Conservation (phyloP, 495 filamentous ascomycete species). For the Penicillium daleae region DNA sequence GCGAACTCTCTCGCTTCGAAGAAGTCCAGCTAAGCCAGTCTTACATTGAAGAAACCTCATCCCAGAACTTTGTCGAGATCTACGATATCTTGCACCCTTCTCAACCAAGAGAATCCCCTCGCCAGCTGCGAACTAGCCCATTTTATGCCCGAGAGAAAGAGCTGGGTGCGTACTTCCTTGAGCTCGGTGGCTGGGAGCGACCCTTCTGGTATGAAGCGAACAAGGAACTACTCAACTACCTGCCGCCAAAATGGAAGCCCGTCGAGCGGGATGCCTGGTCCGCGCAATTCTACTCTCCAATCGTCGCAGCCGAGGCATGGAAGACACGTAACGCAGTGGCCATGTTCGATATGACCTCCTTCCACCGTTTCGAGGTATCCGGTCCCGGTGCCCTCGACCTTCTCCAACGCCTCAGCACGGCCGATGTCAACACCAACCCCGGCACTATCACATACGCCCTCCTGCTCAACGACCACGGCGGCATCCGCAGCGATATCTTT, state of each 20-base stretch:
- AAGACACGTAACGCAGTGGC: constrained; percentile 55
- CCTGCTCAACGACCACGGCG: constrained; percentile 45
- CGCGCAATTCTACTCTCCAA: constrained; percentile 48
- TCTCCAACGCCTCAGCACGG: constrained; percentile 50
- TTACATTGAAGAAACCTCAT: constrained; percentile 51
- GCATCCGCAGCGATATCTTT: constrained; percentile 47
- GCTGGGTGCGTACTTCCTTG: constrained; percentile 53
- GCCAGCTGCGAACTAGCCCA: constrained; percentile 50
- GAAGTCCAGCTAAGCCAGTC: constrained; percentile 46
- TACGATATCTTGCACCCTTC: constrained; percentile 58
- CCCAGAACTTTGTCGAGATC: constrained; percentile 56
- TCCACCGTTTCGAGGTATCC: constrained; percentile 50
- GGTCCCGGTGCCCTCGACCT: constrained; percentile 50
- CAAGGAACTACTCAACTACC: constrained; percentile 39
- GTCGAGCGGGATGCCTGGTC: constrained; percentile 53
- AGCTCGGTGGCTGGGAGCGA: constrained; percentile 54
- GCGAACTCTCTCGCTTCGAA: constrained; percentile 56
- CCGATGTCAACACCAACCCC: constrained; percentile 38
- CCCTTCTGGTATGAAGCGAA: constrained; percentile 58
- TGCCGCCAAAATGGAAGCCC: constrained; percentile 49
- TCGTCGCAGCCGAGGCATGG: constrained; percentile 54
- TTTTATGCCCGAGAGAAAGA: constrained; percentile 50
- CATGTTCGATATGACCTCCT: constrained; percentile 59
- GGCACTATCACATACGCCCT: constrained; percentile 50
- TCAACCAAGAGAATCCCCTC: constrained; percentile 50